A percentile compares a stretch with the other conserved stretches of the same genome.
Conservation (phyloP, 345 rosid genomes). For the Trapa bicornis region DNA sequence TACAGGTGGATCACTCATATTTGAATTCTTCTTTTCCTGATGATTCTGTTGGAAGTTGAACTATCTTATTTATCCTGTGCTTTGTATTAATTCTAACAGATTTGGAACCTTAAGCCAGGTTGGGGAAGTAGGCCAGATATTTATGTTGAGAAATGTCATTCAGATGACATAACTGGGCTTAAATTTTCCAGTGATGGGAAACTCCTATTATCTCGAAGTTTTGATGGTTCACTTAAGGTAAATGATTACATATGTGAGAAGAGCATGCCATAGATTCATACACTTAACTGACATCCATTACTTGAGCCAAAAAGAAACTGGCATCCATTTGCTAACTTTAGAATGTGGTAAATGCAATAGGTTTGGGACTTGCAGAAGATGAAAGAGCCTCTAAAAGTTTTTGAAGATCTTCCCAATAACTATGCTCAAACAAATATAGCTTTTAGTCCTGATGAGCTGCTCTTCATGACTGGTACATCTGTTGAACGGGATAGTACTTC, state of each 20-base stretch:
- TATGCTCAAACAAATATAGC: constrained; percentile 90
- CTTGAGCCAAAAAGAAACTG: too few species aligned
- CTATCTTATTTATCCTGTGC: background rate
- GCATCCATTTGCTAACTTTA: background rate
- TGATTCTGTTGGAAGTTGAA: background rate
- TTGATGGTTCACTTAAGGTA: constrained; percentile 86
- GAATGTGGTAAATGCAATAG: constrained; percentile 25
- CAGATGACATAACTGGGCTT: constrained; percentile 80
- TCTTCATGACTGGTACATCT: constrained; percentile 86
- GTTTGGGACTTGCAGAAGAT: constrained; percentile 90
- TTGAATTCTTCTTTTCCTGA: background rate
- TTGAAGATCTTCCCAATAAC: constrained; percentile 79
- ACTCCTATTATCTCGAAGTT: constrained; percentile 71
- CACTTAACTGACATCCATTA: background rate
- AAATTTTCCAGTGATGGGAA: constrained; percentile 85
- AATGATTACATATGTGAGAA: constrained; percentile 3
- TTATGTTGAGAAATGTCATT: constrained; percentile 64
- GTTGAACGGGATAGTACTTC: constrained; percentile 70
- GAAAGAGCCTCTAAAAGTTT: constrained; percentile 61
- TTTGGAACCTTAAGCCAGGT: constrained; percentile 93
- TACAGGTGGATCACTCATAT: constrained; percentile 46
- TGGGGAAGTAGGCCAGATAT: constrained; percentile 99
- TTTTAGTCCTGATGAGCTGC: constrained; percentile 85
- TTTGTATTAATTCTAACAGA: constrained; percentile 20
- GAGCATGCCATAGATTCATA: background rate